A percentile compares a stretch with the other conserved stretches of the same genome.
These are phyloP conservation scores for Phlyctochytrium planicorne DNA, from an alignment of 192 early-diverging fungal species.

Conservation along the genomic window DNA sequence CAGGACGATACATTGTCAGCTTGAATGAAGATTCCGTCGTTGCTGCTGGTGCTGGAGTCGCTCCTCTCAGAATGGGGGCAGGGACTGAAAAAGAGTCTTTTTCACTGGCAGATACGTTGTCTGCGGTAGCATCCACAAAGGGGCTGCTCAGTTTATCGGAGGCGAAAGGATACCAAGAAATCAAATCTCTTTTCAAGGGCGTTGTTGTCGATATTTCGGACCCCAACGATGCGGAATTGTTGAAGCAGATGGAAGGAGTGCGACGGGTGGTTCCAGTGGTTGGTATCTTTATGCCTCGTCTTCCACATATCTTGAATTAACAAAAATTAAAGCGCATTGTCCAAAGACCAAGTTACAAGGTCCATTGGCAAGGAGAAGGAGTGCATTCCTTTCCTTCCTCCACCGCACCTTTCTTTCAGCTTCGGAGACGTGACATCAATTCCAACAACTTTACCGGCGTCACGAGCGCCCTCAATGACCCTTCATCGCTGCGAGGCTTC, in stretches of 20 bases:
- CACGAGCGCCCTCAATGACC: constrained; percentile 13
- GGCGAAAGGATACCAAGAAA: neutral
- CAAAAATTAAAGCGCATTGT: neutral
- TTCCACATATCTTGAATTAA: neutral
- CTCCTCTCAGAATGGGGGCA: no score
- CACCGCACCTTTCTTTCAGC: neutral
- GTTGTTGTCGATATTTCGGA: neutral
- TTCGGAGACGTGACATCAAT: neutral
- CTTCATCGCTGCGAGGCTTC: constrained; percentile 34
- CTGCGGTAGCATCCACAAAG: neutral
- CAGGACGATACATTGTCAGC: neutral
- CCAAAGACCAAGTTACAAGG: neutral
- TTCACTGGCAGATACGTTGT: no score
- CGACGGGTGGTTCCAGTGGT: neutral
- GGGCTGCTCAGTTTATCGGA: neutral
- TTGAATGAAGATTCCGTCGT: neutral
- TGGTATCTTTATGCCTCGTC: neutral
- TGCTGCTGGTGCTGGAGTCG: neutral
- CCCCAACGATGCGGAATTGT: neutral
- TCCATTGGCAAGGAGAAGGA: neutral
- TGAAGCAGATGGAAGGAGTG: neutral
- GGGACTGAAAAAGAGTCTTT: no score
- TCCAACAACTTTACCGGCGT: constrained; percentile 27
- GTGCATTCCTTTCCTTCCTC: neutral
- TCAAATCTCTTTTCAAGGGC: neutral